Base-by-base conservation (phyloP, 148 eudicot genomes). In the Cornus suecica region DNA sequence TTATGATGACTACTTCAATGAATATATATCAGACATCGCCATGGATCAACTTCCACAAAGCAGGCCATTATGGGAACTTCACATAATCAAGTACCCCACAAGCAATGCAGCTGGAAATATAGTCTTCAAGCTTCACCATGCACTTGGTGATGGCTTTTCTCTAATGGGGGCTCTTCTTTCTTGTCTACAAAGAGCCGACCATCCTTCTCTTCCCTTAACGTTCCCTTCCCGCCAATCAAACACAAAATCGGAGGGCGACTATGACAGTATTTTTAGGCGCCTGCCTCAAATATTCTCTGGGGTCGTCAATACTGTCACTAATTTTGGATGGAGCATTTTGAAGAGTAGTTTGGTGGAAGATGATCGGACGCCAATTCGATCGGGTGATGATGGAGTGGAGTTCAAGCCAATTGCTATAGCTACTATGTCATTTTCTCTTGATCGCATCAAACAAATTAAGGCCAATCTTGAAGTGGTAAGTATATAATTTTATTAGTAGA, bases 161-260 rank as follows among this genome's bases (percentile, higher is more conserved):
- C 70, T 94, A 0, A 91, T 94, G 98, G 97, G 98, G 0, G 94
- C 97, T 16, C 94, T 94, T 31, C 93, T 94, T 32, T 94, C 98
- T 23, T 90, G 94, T 76, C 69, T 94, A 65, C 83, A 88, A 67
- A 69, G 97, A 79, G 89, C 91, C 2, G 97, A 94, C 41, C 24
- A 90, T 45, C 97, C 98, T 10, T 78, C 86, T 1, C 83, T 90
- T 66, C 93, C 98, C 4, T 56, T 90, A 16, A 91, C 91, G 1
- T 90, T 94, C 67, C 97, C 95, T 4, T 42, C 69, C 4, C 28
- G 81, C 24, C 80, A 79, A 71, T 24, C 74, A 16, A 71, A 71
- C 5, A 2, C 68, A 2, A 52, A 26, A 10, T 7, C 23, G 16
- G 72, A 69, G 1, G 22, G 18, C 5, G 76, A 71, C 0, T n/a